phyloP scores from a whole-genome alignment of 495 filamentous ascomycete species.

The Symbiotaphrina buchneri region DNA sequence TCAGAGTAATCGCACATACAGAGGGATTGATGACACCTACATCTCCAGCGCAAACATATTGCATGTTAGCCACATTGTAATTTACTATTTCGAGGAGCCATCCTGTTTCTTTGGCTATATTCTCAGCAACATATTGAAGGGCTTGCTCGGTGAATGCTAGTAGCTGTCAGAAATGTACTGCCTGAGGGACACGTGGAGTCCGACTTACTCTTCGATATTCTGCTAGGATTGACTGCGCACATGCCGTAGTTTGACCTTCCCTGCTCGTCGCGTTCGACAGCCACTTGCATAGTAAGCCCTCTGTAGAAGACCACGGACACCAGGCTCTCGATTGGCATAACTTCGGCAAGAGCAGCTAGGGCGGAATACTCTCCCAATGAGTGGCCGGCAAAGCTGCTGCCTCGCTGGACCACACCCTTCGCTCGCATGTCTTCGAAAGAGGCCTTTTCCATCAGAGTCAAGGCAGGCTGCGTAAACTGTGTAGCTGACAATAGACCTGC shows the following conservation, averaged over 20 bases:
- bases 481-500: constrained; percentile 91
- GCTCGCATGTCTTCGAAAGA: constrained; percentile 97
- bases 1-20: background rate
- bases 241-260: constrained; percentile 96
- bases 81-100: constrained; percentile 99
- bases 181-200: background rate
- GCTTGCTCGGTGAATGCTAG: constrained; percentile 78
- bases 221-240: constrained; percentile 95
- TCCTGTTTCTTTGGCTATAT: constrained; percentile 72
- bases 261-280: constrained; percentile 81
- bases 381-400: constrained; percentile 94
- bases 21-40: constrained; percentile 13
- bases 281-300: constrained; percentile 97
- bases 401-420: constrained; percentile 85
- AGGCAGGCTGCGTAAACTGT: constrained; percentile 92
- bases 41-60: constrained; percentile 96
- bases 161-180: too few species aligned
- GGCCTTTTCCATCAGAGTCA: constrained; percentile 98
- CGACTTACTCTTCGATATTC: constrained; percentile 58
- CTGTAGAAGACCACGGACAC: constrained; percentile 99
- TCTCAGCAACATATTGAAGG: constrained; percentile 83
- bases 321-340: constrained; percentile 96
- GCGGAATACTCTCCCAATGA: constrained; percentile 97
- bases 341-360: constrained; percentile 85
- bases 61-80: constrained; percentile 95